phyloP scores from a whole-genome alignment of 768 basidiomycete species.

The Hygrophorus pudorinus region DNA sequence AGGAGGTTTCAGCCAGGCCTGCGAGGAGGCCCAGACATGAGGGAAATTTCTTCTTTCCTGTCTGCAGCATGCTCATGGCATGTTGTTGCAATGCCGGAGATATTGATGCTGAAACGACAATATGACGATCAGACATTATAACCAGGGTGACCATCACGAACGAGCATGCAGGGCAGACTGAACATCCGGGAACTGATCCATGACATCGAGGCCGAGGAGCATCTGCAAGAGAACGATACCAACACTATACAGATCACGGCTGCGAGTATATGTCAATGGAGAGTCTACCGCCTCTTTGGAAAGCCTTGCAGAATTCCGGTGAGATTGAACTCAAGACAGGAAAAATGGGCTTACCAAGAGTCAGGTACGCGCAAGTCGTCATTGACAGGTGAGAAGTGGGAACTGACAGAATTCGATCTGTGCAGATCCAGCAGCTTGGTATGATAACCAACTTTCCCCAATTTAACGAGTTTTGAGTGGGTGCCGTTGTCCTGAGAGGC shows the following conservation, averaged over 20 bases:
- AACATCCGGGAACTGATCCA: constrained; percentile 41
- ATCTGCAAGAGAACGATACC: constrained; percentile 80
- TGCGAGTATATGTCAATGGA: constrained; percentile 59
- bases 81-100: constrained; percentile 42
- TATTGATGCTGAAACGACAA: constrained; percentile 34
- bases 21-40: constrained; percentile 50
- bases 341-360: constrained; percentile 20
- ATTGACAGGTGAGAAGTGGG: constrained; percentile 16
- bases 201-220: constrained; percentile 70
- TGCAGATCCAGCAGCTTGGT: constrained; percentile 71
- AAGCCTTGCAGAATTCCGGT: constrained; percentile 35
- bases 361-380: constrained; percentile 39
- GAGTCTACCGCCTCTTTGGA: constrained; percentile 72
- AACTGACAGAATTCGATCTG: constrained; percentile 70
- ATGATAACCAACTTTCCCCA: constrained; percentile 65
- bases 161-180: constrained; percentile 49
- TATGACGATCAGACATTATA: not conserved
- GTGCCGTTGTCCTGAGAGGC: constrained; percentile 37
- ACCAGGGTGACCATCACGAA: constrained; percentile 19
- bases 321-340: not conserved
- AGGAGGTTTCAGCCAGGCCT: constrained; percentile 38
- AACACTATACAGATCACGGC: constrained; percentile 74
- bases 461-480: constrained; percentile 58
- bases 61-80: constrained; percentile 50
- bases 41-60: constrained; percentile 43